Percentiles rank a stretch among this genome's conserved stretches.
phyloP scores from a whole-genome alignment of 2,329 filamentous ascomycete species.

The Hypoxylon rubiginosum region DNA sequence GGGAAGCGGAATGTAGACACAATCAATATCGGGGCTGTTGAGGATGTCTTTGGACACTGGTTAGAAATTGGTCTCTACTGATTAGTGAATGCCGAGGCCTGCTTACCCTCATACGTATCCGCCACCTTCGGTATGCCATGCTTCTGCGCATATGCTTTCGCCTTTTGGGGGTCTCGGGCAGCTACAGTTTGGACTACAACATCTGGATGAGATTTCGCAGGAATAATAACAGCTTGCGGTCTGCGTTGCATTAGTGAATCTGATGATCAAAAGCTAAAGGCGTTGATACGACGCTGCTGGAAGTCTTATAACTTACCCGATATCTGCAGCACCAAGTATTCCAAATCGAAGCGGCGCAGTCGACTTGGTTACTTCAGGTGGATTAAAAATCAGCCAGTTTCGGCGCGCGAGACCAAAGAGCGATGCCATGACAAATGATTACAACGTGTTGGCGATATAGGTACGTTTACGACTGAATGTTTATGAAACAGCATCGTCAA shows the following conservation, averaged over 20 bases:
- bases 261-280: constrained; percentile 2
- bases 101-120: constrained; percentile 62
- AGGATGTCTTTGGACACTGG: constrained; percentile 51
- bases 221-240: constrained; percentile 59
- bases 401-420: constrained; percentile 42
- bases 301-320: no score
- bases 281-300: no score
- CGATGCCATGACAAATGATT: constrained; percentile 36
- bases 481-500: no score
- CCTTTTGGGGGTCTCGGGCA: constrained; percentile 62
- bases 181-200: constrained; percentile 67
- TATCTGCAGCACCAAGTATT: constrained; percentile 58
- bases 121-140: constrained; percentile 65
- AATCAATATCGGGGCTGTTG: constrained; percentile 59
- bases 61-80: not conserved
- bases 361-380: constrained; percentile 40
- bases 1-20: constrained; percentile 66
- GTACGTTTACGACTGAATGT: not conserved
- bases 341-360: constrained; percentile 54
- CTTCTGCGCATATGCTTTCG: constrained; percentile 64
- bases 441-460: not conserved
- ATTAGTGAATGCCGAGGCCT: not conserved
- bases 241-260: no score
- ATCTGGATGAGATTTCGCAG: constrained; percentile 66
- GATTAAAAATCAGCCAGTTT: constrained; percentile 45